Evolutionary conservation across 2,329 filamentous ascomycete species (phyloP).

Genomic region (Aureobasidium sp.): DNA sequence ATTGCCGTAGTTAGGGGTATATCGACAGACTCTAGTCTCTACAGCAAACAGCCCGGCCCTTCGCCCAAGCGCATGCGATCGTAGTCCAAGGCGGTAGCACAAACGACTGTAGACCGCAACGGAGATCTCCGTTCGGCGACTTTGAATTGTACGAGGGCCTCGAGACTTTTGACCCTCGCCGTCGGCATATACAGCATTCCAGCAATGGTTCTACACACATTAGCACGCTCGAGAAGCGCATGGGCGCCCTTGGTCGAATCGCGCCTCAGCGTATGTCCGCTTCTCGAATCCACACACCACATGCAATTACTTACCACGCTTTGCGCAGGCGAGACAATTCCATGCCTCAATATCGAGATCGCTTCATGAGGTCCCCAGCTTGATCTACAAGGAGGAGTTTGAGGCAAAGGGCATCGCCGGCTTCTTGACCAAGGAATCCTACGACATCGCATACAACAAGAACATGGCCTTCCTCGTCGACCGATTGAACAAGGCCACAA

Average conservation of each 20-base stretch:
- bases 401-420: constrained; percentile 26
- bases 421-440: constrained; percentile 61
- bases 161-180: constrained; percentile 2
- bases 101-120: background rate
- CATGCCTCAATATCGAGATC: constrained; percentile 2
- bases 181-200: background rate
- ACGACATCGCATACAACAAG: constrained; percentile 69
- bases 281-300: background rate
- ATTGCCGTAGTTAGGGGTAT: background rate
- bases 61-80: background rate
- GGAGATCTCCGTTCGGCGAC: background rate
- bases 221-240: constrained; percentile 5
- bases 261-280: background rate
- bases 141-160: background rate
- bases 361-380: constrained; percentile 11
- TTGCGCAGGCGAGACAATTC: constrained; percentile 7
- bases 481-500: constrained; percentile 65
- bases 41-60: background rate
- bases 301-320: background rate
- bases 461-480: constrained; percentile 70
- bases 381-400: constrained; percentile 11
- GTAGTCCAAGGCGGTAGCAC: background rate
- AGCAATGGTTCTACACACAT: constrained; percentile 10
- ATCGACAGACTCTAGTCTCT: background rate
- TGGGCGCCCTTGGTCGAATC: background rate